A percentile compares a stretch with the other conserved stretches of the same genome.
Evolutionary conservation across 2,329 filamentous ascomycete genomes (phyloP).

Genomic region (Aspergillus nomiae): DNA sequence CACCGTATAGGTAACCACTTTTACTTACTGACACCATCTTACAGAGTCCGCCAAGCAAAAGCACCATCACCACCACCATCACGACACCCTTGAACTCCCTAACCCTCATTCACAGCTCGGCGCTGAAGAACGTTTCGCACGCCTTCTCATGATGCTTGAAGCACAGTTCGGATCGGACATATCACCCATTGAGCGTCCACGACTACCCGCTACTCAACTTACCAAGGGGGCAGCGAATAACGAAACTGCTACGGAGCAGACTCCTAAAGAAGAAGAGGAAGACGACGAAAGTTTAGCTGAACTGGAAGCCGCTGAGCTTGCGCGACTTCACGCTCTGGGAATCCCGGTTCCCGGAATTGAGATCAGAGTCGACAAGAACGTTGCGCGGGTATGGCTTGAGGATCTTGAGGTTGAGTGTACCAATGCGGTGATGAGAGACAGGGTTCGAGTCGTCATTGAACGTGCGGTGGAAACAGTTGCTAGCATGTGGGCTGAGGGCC

Average conservation of each 20-base stretch:
- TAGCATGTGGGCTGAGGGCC: conserved; percentile 57
- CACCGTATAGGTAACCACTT: neutral
- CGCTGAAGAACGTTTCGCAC: conserved; percentile 75
- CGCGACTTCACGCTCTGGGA: conserved; percentile 76
- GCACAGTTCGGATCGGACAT: conserved; percentile 93
- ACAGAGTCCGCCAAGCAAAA: conserved; percentile 63
- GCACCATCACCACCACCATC: conserved; percentile 49
- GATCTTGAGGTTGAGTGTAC: conserved; percentile 84
- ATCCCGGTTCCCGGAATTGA: conserved; percentile 88
- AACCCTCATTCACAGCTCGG: conserved; percentile 76
- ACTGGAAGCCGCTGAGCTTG: conserved; percentile 68
- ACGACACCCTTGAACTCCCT: conserved; percentile 47
- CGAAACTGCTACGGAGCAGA: conserved; percentile 16
- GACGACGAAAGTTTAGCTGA: conserved; percentile 53
- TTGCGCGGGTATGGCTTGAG: conserved; percentile 90
- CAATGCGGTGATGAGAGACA: conserved; percentile 75
- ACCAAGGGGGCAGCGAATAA: conserved; percentile 20
- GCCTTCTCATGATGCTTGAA: conserved; percentile 94
- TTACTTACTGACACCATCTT: conserved; percentile 22
- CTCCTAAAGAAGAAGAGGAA: conserved; percentile 33
- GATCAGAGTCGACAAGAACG: conserved; percentile 84
- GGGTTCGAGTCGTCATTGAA: conserved; percentile 87
- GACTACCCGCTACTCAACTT: conserved; percentile 31
- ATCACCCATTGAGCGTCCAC: conserved; percentile 70
- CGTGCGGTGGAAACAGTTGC: conserved; percentile 84